phyloP scores from a whole-genome alignment of 345 rosid genomes.

The Combretum micranthum region DNA sequence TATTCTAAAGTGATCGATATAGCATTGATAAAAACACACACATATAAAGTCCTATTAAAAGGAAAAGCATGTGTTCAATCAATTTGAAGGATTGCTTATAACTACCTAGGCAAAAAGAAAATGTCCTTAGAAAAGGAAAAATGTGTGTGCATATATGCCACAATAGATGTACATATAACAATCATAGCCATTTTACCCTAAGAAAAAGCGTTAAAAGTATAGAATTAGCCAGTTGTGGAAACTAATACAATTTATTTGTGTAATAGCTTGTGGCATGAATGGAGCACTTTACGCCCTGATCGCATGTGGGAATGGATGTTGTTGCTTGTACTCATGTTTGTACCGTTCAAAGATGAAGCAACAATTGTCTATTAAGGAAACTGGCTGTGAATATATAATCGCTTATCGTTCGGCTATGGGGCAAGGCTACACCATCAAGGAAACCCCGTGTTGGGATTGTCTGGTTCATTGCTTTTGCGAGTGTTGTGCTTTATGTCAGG shows the following conservation, averaged over 20 bases:
- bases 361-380: conserved; percentile 9
- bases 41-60: no score
- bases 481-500: conserved; percentile 3
- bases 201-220: no score
- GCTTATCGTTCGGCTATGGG: conserved; percentile 27
- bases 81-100: no score
- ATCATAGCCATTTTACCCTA: no score
- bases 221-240: no score
- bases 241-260: not conserved
- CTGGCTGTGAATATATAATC: conserved; percentile 19
- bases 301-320: conserved; percentile 12
- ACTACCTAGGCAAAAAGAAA: no score
- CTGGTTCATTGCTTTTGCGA: not conserved
- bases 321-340: conserved; percentile 27
- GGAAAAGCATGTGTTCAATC: no score
- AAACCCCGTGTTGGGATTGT: not conserved
- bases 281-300: conserved; percentile 23
- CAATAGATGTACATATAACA: no score
- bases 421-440: conserved; percentile 11
- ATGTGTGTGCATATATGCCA: no score
- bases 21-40: no score
- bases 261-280: conserved; percentile 26
- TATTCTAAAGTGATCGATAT: no score
- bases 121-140: no score
- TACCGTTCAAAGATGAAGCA: conserved; percentile 29